These are phyloP conservation scores for Apiospora aurea DNA, from an alignment of 2,329 filamentous ascomycete species.

Conservation along the genomic window DNA sequence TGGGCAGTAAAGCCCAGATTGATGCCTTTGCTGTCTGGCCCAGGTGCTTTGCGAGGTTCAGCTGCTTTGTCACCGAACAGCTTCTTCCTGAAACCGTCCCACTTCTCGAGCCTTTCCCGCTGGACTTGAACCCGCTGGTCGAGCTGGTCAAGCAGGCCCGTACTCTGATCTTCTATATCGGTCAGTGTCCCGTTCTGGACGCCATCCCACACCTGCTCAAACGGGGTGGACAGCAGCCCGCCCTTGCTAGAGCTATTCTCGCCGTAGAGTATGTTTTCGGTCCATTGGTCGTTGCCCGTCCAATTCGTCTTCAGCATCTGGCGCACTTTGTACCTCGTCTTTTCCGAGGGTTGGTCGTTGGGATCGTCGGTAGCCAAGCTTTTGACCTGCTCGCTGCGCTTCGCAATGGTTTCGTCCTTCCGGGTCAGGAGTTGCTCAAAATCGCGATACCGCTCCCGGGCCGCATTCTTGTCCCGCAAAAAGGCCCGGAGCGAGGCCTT, in stretches of 20 bases:
- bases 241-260: slow-evolving; percentile 65
- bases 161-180: slow-evolving; percentile 59
- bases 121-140: slow-evolving; percentile 73
- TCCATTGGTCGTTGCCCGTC: slow-evolving; percentile 79
- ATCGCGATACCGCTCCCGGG: slow-evolving; percentile 64
- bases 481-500: slow-evolving; percentile 68
- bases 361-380: slow-evolving; percentile 35
- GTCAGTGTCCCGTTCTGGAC: slow-evolving; percentile 65
- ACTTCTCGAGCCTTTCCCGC: slow-evolving; percentile 71
- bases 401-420: slow-evolving; percentile 66
- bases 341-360: slow-evolving; percentile 47
- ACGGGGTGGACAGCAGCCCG: slow-evolving; percentile 69
- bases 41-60: slow-evolving; percentile 32
- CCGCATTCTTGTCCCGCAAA: slow-evolving; percentile 66
- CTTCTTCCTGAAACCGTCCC: slow-evolving; percentile 71
- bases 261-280: slow-evolving; percentile 73
- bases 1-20: slow-evolving; percentile 64
- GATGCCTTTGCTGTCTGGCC: slow-evolving; percentile 50
- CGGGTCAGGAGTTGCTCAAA: slow-evolving; percentile 70
- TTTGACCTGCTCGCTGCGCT: slow-evolving; percentile 57
- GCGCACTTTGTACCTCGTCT: slow-evolving; percentile 58
- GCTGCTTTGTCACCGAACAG: slow-evolving; percentile 49
- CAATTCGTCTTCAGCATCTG: slow-evolving; percentile 74
- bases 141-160: slow-evolving; percentile 72
- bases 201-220: slow-evolving; percentile 74